Conservation (phyloP, 139 green algal species). For the Closterium sp. region DNA sequence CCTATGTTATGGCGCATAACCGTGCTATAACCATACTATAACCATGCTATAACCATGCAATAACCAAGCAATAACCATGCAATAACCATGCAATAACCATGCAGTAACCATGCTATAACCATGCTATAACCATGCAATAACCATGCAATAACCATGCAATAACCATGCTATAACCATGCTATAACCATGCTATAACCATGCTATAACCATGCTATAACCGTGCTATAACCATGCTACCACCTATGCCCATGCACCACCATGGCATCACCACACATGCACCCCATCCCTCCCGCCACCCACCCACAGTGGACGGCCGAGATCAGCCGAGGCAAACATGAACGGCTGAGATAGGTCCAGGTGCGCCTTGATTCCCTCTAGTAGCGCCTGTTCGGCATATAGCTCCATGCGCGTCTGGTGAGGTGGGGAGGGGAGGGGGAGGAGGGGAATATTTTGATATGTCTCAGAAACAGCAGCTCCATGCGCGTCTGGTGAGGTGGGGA, state of each 20-base stretch:
- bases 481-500: too few relatives aligned
- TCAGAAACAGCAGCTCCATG: too few relatives aligned
- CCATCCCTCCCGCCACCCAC: neutral
- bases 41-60: too few relatives aligned
- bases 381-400: slow-evolving; percentile 35
- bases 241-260: too few relatives aligned
- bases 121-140: neutral
- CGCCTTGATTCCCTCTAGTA: slow-evolving; percentile 24
- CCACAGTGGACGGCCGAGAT: slow-evolving; percentile 45
- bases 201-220: neutral
- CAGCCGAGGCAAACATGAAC: slow-evolving; percentile 48
- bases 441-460: too few relatives aligned
- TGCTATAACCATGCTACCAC: neutral
- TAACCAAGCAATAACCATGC: too few relatives aligned
- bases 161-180: neutral
- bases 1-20: too few relatives aligned
- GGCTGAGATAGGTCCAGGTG: slow-evolving; percentile 32
- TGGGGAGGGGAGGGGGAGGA: too few relatives aligned
- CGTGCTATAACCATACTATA: too few relatives aligned
- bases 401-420: slow-evolving; percentile 5
- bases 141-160: neutral
- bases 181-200: neutral
- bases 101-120: neutral
- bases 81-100: neutral
- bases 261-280: neutral